A percentile compares a stretch with the other conserved stretches of the same genome.
These are phyloP conservation scores for Lagenaria siceraria DNA, from an alignment of 306 rosid genomes.

Conservation along the genomic window DNA sequence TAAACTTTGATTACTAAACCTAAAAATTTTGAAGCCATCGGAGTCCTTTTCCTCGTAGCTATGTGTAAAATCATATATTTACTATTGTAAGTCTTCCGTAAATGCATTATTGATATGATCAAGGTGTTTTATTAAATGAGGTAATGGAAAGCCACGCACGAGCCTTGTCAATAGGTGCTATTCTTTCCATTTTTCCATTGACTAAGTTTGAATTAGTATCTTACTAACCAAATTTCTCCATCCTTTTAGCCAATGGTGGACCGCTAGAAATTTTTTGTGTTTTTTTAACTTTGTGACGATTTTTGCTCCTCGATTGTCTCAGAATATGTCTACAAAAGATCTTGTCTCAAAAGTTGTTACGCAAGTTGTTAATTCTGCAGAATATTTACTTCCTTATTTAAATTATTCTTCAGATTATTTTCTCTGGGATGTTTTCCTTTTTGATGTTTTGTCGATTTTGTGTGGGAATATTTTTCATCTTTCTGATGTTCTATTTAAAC, in stretches of 20 bases:
- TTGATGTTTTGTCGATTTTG: too few species aligned
- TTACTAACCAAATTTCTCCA: background rate
- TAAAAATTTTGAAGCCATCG: background rate
- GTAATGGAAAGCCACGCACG: background rate
- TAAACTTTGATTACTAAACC: background rate
- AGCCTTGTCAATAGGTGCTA: background rate
- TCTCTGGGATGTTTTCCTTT: too few species aligned
- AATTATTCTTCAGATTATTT: too few species aligned
- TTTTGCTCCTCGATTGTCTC: too few species aligned
- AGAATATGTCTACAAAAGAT: too few species aligned
- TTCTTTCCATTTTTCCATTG: background rate
- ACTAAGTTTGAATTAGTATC: background rate
- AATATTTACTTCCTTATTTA: too few species aligned
- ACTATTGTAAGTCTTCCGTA: background rate
- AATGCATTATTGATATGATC: background rate
- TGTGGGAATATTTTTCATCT: too few species aligned
- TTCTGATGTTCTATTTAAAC: too few species aligned
- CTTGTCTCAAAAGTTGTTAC: too few species aligned
- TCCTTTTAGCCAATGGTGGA: background rate
- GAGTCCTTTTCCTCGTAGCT: background rate
- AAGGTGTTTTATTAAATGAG: background rate
- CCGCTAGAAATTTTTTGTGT: too few species aligned
- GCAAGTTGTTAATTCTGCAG: too few species aligned
- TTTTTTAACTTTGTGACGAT: too few species aligned
- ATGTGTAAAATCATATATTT: background rate